Conservation (phyloP, 1,284 basidiomycete species). For the Malassezia yamatoensis region DNA sequence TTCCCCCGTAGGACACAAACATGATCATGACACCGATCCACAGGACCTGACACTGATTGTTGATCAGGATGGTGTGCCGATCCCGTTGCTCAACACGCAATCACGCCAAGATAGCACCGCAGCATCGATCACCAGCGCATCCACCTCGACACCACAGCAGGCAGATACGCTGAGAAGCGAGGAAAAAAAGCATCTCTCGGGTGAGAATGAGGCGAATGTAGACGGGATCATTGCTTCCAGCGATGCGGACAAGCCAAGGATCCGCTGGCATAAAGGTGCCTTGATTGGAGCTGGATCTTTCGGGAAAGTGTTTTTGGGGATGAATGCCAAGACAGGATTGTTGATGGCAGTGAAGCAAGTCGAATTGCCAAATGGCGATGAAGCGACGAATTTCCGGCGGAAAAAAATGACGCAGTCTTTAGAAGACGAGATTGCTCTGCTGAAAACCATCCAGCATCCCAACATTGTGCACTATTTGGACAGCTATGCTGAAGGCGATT, state of each 20-base stretch:
- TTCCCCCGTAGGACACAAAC: too few relatives aligned
- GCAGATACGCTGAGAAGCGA: background rate
- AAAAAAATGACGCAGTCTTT: constrained; percentile 88
- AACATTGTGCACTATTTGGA: constrained; percentile 92
- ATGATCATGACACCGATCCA: background rate
- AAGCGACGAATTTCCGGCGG: constrained; percentile 83
- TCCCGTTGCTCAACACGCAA: constrained; percentile 14
- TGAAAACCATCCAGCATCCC: constrained; percentile 87
- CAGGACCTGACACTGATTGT: constrained; percentile 26
- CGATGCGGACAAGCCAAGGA: constrained; percentile 50
- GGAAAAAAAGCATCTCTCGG: background rate
- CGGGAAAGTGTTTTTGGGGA: constrained; percentile 62
- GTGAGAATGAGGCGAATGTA: background rate
- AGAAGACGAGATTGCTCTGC: constrained; percentile 87
- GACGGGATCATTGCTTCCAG: background rate
- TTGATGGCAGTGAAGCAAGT: constrained; percentile 99
- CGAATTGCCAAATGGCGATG: constrained; percentile 74
- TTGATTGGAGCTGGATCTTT: constrained; percentile 76
- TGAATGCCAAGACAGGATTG: constrained; percentile 85
- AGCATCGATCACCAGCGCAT: background rate
- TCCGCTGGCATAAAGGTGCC: constrained; percentile 98
- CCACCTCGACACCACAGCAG: background rate
- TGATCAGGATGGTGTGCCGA: constrained; percentile 45
- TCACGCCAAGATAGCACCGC: background rate
- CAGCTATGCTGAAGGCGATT: constrained; percentile 47